Evolutionary conservation across 441 rosid genomes (phyloP), one percentile per base, ranked within the genome.

Genomic region (Gossypium davidsonii): DNA sequence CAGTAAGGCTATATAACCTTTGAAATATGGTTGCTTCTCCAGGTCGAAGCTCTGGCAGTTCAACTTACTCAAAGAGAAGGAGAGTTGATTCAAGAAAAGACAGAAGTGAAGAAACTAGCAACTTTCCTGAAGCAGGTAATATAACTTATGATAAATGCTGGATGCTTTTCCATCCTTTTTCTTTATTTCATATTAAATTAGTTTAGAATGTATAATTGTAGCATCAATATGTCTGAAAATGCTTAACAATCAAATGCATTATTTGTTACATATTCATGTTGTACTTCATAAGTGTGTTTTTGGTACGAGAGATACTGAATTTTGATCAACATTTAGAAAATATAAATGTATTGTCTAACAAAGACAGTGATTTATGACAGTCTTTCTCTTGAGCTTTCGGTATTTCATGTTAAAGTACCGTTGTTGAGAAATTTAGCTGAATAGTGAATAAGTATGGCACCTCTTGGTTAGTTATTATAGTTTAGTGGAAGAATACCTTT

Each of bases 1-100:
- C 21, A 66, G 28, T 64, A 18, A 67, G 66, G 53, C 51, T 52
- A 73, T 25, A 46, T 72, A 5, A 72, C 14, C 26, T 17, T 66
- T 20, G 44, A 61, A 60, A 51, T 74, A 2, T 73, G 76, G 34
- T 78, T 15, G 49, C 70, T 77, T 60, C 85, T 78, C 64, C 79
- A 94, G 99, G 99, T 94, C 64, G 99, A 92, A 81, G 96, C 97
- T 76, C 81, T 94, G 70, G 98, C 97, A 28, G 34, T 28, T 28
- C 34, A 28, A 28, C 34, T 28, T 28, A 28, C 34, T 28, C 34
- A 28, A 4, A 28, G 34, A 28, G 34, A 28, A 28, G 34, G 34
- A 28, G 34, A 28, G 34, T 28, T 28, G 34, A 4, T 28, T 28
- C 34, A 28, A 28, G 34, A 28, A 28, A 28, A 28, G 34, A 28